Evolutionary conservation across 305 asterid species (phyloP).

Genomic region (Plantago lanceolata): DNA sequence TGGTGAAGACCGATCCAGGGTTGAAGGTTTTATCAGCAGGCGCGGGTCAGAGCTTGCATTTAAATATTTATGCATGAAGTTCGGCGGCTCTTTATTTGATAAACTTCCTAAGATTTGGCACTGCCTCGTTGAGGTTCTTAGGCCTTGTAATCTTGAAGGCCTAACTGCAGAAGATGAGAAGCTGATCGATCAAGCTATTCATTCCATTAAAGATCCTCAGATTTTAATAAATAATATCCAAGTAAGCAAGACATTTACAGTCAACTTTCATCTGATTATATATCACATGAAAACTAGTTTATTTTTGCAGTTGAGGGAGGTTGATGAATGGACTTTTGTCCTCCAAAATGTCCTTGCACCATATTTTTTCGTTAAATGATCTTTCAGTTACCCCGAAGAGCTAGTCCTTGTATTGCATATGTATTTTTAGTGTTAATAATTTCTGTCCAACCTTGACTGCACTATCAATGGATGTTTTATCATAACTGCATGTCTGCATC

Average conservation of each 20-base stretch:
- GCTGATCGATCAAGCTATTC: conserved; percentile 55
- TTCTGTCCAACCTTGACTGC: no score
- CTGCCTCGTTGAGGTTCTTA: conserved; percentile 90
- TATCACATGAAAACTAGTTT: not conserved
- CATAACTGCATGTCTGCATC: no score
- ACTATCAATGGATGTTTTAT: no score
- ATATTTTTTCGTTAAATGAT: no score
- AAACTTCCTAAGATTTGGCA: conserved; percentile 91
- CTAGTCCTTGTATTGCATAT: no score
- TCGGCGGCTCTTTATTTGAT: conserved; percentile 78
- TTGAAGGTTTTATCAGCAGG: conserved; percentile 88
- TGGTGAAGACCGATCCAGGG: conserved; percentile 86
- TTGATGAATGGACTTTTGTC: no score
- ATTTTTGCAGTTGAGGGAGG: not conserved
- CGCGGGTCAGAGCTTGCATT: conserved; percentile 95
- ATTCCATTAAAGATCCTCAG: conserved; percentile 72
- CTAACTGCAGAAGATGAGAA: conserved; percentile 60
- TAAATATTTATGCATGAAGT: conserved; percentile 76
- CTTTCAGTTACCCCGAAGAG: no score
- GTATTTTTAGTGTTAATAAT: no score
- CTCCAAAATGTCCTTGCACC: no score
- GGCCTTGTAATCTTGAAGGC: conserved; percentile 62
- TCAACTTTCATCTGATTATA: conserved; percentile 12
- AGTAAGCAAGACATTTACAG: conserved; percentile 37
- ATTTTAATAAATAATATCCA: conserved; percentile 84